These are phyloP conservation scores for Syzygium jambos DNA, from an alignment of 345 rosid species.

Conservation along the genomic window DNA sequence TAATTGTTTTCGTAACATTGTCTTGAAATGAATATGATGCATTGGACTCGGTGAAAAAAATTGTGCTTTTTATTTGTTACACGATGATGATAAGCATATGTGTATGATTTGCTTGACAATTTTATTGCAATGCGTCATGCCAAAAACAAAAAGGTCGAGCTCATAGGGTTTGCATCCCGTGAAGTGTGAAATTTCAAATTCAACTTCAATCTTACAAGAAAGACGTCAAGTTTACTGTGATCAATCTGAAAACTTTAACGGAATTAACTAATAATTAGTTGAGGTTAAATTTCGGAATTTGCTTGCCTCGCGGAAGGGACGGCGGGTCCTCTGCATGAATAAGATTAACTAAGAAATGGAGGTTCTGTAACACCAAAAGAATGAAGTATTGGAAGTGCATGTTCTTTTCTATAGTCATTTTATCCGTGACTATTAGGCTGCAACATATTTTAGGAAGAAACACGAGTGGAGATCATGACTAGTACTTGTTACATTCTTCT, in stretches of 20 bases:
- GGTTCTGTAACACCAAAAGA: not conserved
- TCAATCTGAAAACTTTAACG: not conserved
- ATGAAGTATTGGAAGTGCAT: fast-evolving
- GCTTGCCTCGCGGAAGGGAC: not conserved
- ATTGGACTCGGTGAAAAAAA: not conserved
- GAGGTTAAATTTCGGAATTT: not conserved
- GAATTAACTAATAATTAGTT: not conserved
- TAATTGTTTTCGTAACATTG: not conserved
- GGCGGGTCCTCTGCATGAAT: not conserved
- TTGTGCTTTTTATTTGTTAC: fast-evolving
- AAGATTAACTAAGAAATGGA: not conserved
- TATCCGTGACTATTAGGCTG: not conserved
- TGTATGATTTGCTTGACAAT: not conserved
- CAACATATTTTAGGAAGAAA: not conserved
- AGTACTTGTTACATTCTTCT: not conserved
- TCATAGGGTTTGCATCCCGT: not conserved
- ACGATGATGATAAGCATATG: not conserved
- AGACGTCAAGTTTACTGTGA: not conserved
- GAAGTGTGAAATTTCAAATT: not conserved
- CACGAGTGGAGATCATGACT: too few relatives aligned
- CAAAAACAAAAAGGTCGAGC: not conserved
- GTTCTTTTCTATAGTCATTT: not conserved
- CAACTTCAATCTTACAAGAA: not conserved
- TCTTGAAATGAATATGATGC: not conserved
- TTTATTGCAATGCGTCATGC: fast-evolving